Base-by-base conservation (phyloP, 192 early-diverging fungal species). In the Gigaspora rosea region DNA sequence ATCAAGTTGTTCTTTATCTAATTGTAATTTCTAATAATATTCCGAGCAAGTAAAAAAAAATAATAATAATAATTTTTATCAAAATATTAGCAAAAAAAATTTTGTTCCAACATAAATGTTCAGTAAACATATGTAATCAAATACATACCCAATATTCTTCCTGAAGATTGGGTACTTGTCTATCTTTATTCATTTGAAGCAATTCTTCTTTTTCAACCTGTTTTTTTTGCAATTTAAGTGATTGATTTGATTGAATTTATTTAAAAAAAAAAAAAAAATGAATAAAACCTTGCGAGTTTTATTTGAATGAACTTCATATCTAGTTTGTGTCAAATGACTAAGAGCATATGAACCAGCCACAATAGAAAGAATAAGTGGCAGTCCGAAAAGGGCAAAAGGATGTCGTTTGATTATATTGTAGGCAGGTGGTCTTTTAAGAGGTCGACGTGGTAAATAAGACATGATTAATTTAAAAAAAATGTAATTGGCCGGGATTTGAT, bases 321-420 rank as follows among this genome's bases (percentile, higher is more conserved):
- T 88, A 48, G 92, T 93, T 72, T 94, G 86, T 13, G 92, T 91
- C 27, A 94, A 80, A 36, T 90, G 86, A 35, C 90, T 82, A 48
- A 96, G 84, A 8, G 88, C 89, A 82, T 90, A 90, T 10, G 92
- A 90, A 58, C 90, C 93, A 46, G 81, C 90, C 18, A 95, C 84
- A 20, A 95, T 85, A 0, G 90, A 88, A 27, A 86, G 66, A 13
- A 94, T 72, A 36, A 94, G 91, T 35, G 93, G 92, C 8, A 94
- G 76, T 2, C 93, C 92, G 78, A 94, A 90, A 50, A 81, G 82
- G 16, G 93, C 75, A 62, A 94, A 89, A 15, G 92, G 93, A 13
- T 75, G 54, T 58, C 65, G 80, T 58, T 71, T 76, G 61, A 70
- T 81, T 5, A 72, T 41, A 32, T 27, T n/a, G 16, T 71, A 36